A percentile compares a stretch with the other conserved stretches of the same genome.
phyloP scores from a whole-genome alignment of 2,329 filamentous ascomycete genomes.

The Talaromyces sp. region DNA sequence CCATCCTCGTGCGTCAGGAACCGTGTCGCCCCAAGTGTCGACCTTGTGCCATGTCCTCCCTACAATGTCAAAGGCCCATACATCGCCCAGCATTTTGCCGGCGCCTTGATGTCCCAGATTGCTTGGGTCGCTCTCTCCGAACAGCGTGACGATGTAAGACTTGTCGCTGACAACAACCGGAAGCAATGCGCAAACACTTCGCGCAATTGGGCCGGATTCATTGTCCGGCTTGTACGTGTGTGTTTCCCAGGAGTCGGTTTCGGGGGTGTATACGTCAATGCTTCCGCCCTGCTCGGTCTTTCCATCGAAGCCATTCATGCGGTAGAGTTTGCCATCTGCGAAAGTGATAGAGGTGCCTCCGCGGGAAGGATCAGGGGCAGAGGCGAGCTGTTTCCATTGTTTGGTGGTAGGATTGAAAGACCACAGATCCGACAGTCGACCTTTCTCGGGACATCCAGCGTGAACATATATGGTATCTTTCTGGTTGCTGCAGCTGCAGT shows the following conservation, averaged over 20 bases:
- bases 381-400: constrained; percentile 65
- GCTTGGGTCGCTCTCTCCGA: constrained; percentile 55
- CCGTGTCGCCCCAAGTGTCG: constrained; percentile 20
- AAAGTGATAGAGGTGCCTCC: constrained; percentile 67
- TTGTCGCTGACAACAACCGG: constrained; percentile 37
- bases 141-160: constrained; percentile 48
- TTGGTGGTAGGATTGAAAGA: constrained; percentile 64
- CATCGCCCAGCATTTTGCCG: constrained; percentile 55
- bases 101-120: constrained; percentile 53
- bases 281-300: constrained; percentile 65
- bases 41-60: constrained; percentile 35
- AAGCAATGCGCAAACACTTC: constrained; percentile 51
- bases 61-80: constrained; percentile 48
- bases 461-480: constrained; percentile 68
- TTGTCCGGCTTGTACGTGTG: constrained; percentile 40
- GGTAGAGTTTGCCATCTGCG: constrained; percentile 63
- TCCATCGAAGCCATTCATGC: constrained; percentile 79
- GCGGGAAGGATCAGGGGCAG: constrained; percentile 64
- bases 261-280: constrained; percentile 59
- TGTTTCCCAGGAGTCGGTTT: constrained; percentile 40
- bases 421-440: constrained; percentile 70
- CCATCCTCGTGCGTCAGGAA: constrained; percentile 50
- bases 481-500: constrained; percentile 60
- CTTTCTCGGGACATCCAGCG: constrained; percentile 66
- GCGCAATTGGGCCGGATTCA: constrained; percentile 43